phyloP scores from a whole-genome alignment of 352 stramenopile species.

The Pythium brassicae region DNA sequence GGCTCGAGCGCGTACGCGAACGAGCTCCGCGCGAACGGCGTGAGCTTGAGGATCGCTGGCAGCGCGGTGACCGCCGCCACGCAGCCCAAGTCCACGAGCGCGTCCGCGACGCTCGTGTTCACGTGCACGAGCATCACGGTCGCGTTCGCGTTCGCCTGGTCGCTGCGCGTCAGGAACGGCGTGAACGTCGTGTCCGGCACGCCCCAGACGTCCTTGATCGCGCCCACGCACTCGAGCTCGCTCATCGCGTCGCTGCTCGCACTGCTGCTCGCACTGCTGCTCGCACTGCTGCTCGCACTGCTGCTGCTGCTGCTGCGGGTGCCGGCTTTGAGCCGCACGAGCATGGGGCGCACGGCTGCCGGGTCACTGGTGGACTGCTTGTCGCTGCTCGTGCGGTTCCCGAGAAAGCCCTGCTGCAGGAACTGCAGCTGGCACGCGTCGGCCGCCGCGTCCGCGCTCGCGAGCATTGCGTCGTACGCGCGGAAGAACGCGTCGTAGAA shows the following conservation, averaged over 20 bases:
- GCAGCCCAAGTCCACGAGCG: constrained; percentile 42
- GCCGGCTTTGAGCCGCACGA: constrained; percentile 40
- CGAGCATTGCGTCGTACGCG: constrained; percentile 62
- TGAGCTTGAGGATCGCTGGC: constrained; percentile 68
- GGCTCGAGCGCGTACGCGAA: constrained; percentile 25
- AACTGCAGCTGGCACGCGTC: constrained; percentile 70
- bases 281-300: neutral
- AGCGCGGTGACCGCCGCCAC: constrained; percentile 46
- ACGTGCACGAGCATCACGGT: constrained; percentile 65
- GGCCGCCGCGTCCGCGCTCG: constrained; percentile 38
- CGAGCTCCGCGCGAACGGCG: constrained; percentile 60
- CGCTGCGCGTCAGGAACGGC: constrained; percentile 63
- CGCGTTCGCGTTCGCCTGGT: constrained; percentile 29
- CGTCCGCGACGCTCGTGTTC: constrained; percentile 30
- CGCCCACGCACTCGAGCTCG: constrained; percentile 38
- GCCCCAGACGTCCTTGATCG: constrained; percentile 44
- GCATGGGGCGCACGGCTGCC: constrained; percentile 33
- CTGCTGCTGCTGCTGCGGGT: neutral
- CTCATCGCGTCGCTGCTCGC: neutral
- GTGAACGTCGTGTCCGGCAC: constrained; percentile 40
- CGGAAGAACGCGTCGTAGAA: constrained; percentile 56
- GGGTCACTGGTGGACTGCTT: constrained; percentile 11
- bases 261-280: constrained; percentile 1
- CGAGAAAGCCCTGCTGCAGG: constrained; percentile 48
- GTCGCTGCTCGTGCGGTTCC: constrained; percentile 26